These are phyloP conservation scores for Zarea fungicola DNA, from an alignment of 2,329 filamentous ascomycete genomes.

Conservation along the genomic window DNA sequence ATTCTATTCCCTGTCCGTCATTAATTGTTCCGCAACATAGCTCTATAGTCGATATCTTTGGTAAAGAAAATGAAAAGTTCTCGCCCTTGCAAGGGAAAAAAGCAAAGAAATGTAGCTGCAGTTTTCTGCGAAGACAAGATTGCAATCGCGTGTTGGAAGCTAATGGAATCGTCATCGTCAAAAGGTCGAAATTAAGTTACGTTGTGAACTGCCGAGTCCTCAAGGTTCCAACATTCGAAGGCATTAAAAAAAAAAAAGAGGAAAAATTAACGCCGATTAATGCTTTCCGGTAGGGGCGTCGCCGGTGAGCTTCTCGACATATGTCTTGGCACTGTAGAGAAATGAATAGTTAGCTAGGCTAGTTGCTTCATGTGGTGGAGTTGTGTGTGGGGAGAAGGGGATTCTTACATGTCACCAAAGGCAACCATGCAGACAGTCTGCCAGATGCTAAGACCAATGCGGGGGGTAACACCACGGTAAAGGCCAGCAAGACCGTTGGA, in stretches of 20 bases:
- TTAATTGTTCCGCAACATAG: no score
- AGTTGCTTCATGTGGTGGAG: neutral
- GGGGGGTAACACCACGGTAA: slow-evolving; percentile 90
- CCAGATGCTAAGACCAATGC: slow-evolving; percentile 95
- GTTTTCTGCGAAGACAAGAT: no score
- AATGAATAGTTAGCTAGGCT: slow-evolving; percentile 6
- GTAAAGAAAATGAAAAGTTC: neutral
- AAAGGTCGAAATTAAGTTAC: no score
- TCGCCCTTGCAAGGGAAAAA: neutral
- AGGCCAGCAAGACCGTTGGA: slow-evolving; percentile 85
- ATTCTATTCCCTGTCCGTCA: no score
- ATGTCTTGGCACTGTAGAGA: slow-evolving; percentile 54
- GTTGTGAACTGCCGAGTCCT: neutral
- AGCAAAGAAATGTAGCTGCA: no score
- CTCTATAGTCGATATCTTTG: no score
- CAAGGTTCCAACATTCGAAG: neutral
- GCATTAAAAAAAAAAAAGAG: slow-evolving; percentile 1
- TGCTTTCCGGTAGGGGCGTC: slow-evolving; percentile 62
- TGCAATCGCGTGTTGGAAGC: no score
- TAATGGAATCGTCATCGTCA: no score
- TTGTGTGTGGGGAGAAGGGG: neutral
- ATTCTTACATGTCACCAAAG: slow-evolving; percentile 87
- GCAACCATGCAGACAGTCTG: slow-evolving; percentile 99
- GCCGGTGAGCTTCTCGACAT: slow-evolving; percentile 62
- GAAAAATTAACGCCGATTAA: slow-evolving; percentile 37